Base-by-base conservation (phyloP, 805 yeast genomes). In the Lipomyces japonicus region DNA sequence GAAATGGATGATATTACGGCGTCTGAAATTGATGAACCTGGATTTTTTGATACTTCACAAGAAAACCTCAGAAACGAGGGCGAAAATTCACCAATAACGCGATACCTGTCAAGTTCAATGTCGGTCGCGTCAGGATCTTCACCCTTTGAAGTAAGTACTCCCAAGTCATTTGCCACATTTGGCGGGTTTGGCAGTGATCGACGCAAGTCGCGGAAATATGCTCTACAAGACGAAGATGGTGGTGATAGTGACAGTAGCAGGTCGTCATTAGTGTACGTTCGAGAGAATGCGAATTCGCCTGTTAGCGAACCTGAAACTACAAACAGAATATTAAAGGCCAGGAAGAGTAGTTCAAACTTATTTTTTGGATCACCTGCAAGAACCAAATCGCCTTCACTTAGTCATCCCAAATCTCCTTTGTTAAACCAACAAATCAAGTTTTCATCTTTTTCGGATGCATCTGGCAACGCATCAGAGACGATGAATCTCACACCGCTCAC, bases 401-500 rank as follows among this genome's bases (percentile, higher is more conserved):
- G 24, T n/a, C 47, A 51, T 26, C 31, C 57, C 12, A 54, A 54
- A 14, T 47, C 58, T 12, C 50, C 52, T 2, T n/a, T 51, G 12
- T 18, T 26, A 22, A 26, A 51, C 3, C 57, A 50, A 35, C 46
- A 50, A 32, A 40, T 39, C 16, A 42, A 43, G 42, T 23, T 37
- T 3, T 14, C 48, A 9, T 25, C 21, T 5, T 12, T 25, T 7
- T 18, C 35, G 12, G 46, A 47, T 7, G 32, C 38, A 16, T 6
- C 10, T 30, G 31, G 36, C 42, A 23, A 34, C 23, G 18, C 30
- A 10, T 25, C 31, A 14, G 37, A 34, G 10, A 7, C 16, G 16
- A 12, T 34, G n/a, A 34, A 49, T 5, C 46, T 54, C 24, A 54
- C 89, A 0, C 88, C 86, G 3, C 63, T 72, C 2, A 73, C 81